Evolutionary conservation across 371 early-diverging fungal species (phyloP).

Genomic region (Blakeslea trispora): DNA sequence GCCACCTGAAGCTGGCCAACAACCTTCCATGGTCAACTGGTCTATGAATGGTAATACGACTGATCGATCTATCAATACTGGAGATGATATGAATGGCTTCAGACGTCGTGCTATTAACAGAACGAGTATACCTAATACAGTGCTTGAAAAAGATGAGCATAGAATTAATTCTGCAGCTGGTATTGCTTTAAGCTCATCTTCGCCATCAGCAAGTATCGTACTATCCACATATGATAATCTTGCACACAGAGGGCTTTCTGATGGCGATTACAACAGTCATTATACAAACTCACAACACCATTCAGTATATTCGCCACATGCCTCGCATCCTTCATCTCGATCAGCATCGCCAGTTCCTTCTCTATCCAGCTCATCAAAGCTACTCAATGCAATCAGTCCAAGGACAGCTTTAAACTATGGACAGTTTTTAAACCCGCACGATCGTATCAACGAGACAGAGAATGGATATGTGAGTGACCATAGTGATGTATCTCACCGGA

Average conservation of each 20-base stretch:
- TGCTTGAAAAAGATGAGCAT: slow-evolving; percentile 58
- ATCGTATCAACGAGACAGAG: slow-evolving; percentile 36
- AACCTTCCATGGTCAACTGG: slow-evolving; percentile 21
- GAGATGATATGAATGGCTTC: slow-evolving; percentile 38
- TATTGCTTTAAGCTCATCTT: slow-evolving; percentile 24
- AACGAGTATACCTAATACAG: slow-evolving; percentile 56
- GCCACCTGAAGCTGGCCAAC: slow-evolving; percentile 14
- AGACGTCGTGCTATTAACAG: slow-evolving; percentile 38
- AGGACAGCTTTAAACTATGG: slow-evolving; percentile 27
- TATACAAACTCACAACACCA: not conserved
- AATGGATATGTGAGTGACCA: slow-evolving; percentile 62
- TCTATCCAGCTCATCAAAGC: slow-evolving; percentile 22
- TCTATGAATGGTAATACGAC: slow-evolving; percentile 4
- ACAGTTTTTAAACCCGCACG: slow-evolving; percentile 43
- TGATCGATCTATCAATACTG: slow-evolving; percentile 27
- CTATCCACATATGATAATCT: slow-evolving; percentile 56
- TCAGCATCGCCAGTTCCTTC: slow-evolving; percentile 32
- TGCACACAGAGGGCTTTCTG: slow-evolving; percentile 13
- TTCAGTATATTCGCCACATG: not conserved
- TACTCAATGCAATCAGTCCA: slow-evolving; percentile 9
- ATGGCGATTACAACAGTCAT: no score
- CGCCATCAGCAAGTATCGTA: slow-evolving; percentile 44
- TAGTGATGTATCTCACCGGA: slow-evolving; percentile 57
- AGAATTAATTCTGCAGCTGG: not conserved
- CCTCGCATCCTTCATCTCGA: slow-evolving; percentile 10